phyloP scores from a whole-genome alignment of 176 grass and related monocot species.

The Thalia dealbata region DNA sequence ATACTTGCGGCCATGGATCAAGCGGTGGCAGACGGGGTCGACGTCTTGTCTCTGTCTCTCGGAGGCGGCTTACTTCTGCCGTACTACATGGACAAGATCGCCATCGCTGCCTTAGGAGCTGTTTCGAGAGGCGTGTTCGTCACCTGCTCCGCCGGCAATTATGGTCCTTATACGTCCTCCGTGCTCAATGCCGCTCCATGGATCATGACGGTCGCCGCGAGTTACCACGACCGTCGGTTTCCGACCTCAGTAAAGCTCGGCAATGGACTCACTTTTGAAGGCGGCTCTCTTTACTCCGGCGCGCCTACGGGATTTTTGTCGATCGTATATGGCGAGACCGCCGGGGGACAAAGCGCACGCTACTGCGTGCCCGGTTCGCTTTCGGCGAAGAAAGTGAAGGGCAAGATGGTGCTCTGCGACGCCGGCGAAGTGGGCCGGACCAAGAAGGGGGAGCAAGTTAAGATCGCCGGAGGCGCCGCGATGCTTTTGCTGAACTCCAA shows the following conservation, averaged over 20 bases:
- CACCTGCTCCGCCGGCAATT: slow-evolving; percentile 17
- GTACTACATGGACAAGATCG: background rate
- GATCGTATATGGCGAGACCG: background rate
- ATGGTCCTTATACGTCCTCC: background rate
- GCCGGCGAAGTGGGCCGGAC: background rate
- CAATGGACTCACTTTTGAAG: background rate
- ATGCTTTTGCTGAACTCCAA: background rate
- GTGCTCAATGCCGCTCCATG: slow-evolving; percentile 12
- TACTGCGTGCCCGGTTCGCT: background rate
- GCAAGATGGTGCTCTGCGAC: slow-evolving; percentile 17
- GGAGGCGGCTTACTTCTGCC: background rate
- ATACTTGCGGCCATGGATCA: slow-evolving; percentile 8
- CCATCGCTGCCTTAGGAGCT: slow-evolving; percentile 12
- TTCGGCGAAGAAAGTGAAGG: background rate
- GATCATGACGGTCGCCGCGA: slow-evolving; percentile 19
- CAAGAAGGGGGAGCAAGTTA: slow-evolving; percentile 8
- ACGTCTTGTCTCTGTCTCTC: slow-evolving; percentile 17
- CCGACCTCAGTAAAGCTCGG: slow-evolving; percentile 9
- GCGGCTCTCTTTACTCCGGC: slow-evolving; percentile 2
- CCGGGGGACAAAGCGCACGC: background rate
- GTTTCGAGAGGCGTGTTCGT: slow-evolving; percentile 7
- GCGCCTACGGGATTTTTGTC: background rate
- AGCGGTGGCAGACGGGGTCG: slow-evolving; percentile 14
- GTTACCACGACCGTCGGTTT: slow-evolving; percentile 1
- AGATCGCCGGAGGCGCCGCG: slow-evolving; percentile 8